Evolutionary conservation across 2,329 filamentous ascomycete species (phyloP), one percentile per base, ranked within the genome.

Genomic region (Trichoderma aggressivum): DNA sequence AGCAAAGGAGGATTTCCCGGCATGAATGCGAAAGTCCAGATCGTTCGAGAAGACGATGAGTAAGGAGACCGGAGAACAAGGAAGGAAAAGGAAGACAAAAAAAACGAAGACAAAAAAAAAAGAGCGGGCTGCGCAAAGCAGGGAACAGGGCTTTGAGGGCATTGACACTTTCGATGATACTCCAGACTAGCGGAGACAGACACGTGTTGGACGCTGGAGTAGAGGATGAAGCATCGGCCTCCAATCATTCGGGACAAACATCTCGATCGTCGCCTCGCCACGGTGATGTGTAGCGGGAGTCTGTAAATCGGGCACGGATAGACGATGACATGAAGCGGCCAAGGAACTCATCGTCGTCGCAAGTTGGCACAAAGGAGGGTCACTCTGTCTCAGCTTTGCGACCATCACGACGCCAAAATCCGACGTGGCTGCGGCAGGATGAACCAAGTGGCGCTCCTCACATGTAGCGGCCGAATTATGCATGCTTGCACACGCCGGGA

Each of bases 291-390:
- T 56, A 69, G 65, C 39, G 28, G 65, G 56, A 61, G n/a, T 39
- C 7, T 50, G 36, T 32, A 12, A 69, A 69, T 53, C 56, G 30
- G 65, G 56, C 56, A 58, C 39, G 21, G 65, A 61, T 69, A 53
- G 56, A 53, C 56, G 39, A 69, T 53, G 18, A 58, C 56, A 53
- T 60, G 65, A 61, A 69, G 65, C 65, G 47, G 30, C 21, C 24
- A 59, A 59, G 65, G 65, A 60, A 34, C 56, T 36, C 56, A 39
- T 36, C 28, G 56, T 50, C 39, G 65, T 60, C 65, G 65, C 65
- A 69, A 61, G 65, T 60, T 68, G 65, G 65, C 53, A 50, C 65
- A 47, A 50, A 68, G 65, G 65, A 69, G 65, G 36, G 65, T 30
- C 65, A 10, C 56, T 28, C 56, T 61, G 65, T 69, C 65, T 69